Base-by-base conservation (phyloP, 257 asterid species). In the Salvia hispanica region DNA sequence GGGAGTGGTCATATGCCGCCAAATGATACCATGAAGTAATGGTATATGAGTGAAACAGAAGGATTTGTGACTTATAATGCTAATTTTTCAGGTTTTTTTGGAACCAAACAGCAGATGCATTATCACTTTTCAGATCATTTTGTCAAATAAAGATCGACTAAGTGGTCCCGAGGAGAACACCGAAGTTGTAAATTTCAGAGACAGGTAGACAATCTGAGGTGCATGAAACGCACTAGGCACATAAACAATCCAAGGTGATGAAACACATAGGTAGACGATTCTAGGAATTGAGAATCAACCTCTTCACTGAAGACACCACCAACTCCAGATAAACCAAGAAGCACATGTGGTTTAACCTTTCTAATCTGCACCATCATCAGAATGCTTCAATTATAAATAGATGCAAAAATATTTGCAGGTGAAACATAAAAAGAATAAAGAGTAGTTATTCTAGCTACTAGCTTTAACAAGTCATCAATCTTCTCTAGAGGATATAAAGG, bases 321-420 rank as follows among this genome's bases (percentile, higher is more conserved):
- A 67, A 88, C 97, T 82, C 96, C 99, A 42, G 99, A 94, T 80
- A 94, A 86, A 74, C 99, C 99, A 77, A 94, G 96, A 80, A 94
- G 96, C 82, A 91, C 96, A 59, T 91, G 96, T 16, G 99, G 99
- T 79, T 87, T 94, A 64, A 89, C 97, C 77, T 89, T 88, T 76
- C 86, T 85, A 65, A 94, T 93, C 99, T 94, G 96, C 83, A 88
- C 31, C 81, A 57, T 9, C 31, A 34, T 75, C 45, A 66, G 70
- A 15, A 48, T 16, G 54, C 48, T 12, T 47, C 42, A 79, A 68
- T 76, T 63, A 44, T 74, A 59, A 61, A 56, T 58, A 66, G 50
- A 74, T 67, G 64, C 67, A 64, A 57, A 40, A 14, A 16, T 31
- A 6, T 52, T 60, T 45, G 16, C 25, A 10, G 44, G 31, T 8